Evolutionary conservation across 148 eudicot species (phyloP).

Genomic region (Cornus kousa): DNA sequence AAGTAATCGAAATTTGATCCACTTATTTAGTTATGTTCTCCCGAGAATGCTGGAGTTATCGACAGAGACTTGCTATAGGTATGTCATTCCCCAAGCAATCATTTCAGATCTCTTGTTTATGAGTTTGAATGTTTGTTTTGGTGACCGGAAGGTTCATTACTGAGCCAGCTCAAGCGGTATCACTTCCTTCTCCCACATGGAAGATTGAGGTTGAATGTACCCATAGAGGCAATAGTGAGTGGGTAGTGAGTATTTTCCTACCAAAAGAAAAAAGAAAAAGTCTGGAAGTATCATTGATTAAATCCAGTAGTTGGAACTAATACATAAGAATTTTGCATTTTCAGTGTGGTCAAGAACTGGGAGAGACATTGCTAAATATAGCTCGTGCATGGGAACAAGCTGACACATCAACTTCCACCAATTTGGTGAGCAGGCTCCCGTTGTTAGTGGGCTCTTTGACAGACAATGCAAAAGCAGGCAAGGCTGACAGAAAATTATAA

Average conservation of each 20-base stretch:
- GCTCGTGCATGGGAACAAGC: constrained; percentile 90
- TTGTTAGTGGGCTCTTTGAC: constrained; percentile 40
- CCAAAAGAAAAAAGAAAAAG: too few species aligned
- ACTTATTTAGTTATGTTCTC: background rate
- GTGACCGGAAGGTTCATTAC: background rate
- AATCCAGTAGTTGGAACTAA: background rate
- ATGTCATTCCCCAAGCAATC: background rate
- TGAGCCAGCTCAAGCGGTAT: too few species aligned
- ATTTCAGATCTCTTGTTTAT: background rate
- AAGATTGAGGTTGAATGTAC: too few species aligned
- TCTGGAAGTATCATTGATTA: background rate
- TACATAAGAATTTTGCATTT: constrained; percentile 14
- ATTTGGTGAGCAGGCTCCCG: constrained; percentile 69
- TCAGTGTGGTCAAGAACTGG: constrained; percentile 87
- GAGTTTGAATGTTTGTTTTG: background rate
- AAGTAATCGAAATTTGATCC: background rate
- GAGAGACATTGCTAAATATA: constrained; percentile 68
- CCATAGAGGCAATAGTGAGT: too few species aligned
- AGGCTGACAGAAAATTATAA: constrained; percentile 9
- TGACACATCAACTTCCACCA: constrained; percentile 70
- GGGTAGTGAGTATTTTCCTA: too few species aligned
- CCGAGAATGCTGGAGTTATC: background rate
- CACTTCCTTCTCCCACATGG: too few species aligned
- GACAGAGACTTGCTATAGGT: background rate
- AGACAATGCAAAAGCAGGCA: constrained; percentile 65